Evolutionary conservation across 192 early-diverging fungal genomes (phyloP), one percentile per base, ranked within the genome.

Genomic region (Borealophlyctis nickersoniae): DNA sequence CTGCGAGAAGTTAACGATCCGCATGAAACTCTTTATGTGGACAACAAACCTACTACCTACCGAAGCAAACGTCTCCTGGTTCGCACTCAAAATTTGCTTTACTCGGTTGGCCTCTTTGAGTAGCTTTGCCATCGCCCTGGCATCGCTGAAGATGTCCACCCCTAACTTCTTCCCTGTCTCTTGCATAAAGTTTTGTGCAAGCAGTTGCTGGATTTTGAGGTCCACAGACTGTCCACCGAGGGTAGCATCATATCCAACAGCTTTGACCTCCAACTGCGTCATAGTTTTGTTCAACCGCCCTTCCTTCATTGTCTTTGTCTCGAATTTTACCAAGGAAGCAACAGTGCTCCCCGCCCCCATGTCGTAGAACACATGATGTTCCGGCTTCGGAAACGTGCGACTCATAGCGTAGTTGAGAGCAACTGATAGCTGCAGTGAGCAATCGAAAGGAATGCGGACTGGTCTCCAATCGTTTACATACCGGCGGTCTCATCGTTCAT

Each of bases 21-120:
- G 34, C 53, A 4, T 11, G 27, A 24, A 26, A 26, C 7, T 45
- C 39, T 13, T 13, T 19, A 45, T 45, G 19, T 19, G 19, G 19
- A 7, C 7, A 45, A 45, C 39, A 7, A 45, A 7, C 39, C 7
- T 19, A 45, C 7, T 48, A 74, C 76, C 73, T 67, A 88, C 85
- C 16, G 92, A 90, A 24, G 93, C 88, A 31, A 78, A 77, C 0
- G 90, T 90, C 52, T 98, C 91, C 16, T 79, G 83, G 72, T 99
- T 99, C 34, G 92, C 95, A 63, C 92, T 96, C 48, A 99, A 78
- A 63, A 99, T 93, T 49, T 91, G 88, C 81, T 99, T 99, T 62
- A 97, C 91, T 52, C 94, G 87, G 74, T 86, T 90, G 2, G 97
- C 95, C 71, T 99, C 95, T 69, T 91, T 92, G 52, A 96, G 72